A percentile compares a stretch with the other conserved stretches of the same genome.
phyloP scores from a whole-genome alignment of 306 rosid genomes.

The Vigna mungo region DNA sequence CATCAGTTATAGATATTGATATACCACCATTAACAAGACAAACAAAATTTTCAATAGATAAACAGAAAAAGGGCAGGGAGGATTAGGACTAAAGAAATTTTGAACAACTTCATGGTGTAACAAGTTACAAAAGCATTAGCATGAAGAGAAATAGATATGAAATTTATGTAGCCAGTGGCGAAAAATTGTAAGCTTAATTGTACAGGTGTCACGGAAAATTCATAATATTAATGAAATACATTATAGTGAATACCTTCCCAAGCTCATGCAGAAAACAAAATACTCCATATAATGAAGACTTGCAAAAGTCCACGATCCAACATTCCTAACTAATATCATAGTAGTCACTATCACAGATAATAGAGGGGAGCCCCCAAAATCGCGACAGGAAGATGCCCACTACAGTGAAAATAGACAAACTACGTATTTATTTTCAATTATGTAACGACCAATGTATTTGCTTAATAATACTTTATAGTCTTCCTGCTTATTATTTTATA shows the following conservation, averaged over 20 bases:
- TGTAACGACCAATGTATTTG: not conserved
- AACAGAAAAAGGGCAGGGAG: not conserved
- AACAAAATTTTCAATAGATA: not conserved
- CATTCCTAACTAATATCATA: not conserved
- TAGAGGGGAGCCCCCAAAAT: not conserved
- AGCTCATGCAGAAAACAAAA: not conserved
- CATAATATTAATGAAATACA: not conserved
- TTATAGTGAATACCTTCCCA: not conserved
- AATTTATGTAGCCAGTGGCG: not conserved
- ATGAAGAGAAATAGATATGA: not conserved
- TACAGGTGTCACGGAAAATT: not conserved
- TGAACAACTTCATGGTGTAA: not conserved
- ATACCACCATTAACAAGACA: not conserved
- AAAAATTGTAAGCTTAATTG: slow-evolving; percentile 2
- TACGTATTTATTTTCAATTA: not conserved
- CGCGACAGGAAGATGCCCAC: not conserved
- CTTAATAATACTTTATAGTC: not conserved
- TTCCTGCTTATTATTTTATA: not conserved
- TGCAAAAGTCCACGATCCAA: not conserved
- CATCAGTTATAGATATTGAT: slow-evolving; percentile 4
- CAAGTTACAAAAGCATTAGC: not conserved
- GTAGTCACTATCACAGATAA: not conserved
- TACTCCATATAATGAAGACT: not conserved
- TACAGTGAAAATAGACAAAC: not conserved
- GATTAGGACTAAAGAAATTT: not conserved